Evolutionary conservation across 345 rosid genomes (phyloP), one percentile per base, ranked within the genome.

Genomic region (thale cress (Arabidopsis thaliana)): DNA sequence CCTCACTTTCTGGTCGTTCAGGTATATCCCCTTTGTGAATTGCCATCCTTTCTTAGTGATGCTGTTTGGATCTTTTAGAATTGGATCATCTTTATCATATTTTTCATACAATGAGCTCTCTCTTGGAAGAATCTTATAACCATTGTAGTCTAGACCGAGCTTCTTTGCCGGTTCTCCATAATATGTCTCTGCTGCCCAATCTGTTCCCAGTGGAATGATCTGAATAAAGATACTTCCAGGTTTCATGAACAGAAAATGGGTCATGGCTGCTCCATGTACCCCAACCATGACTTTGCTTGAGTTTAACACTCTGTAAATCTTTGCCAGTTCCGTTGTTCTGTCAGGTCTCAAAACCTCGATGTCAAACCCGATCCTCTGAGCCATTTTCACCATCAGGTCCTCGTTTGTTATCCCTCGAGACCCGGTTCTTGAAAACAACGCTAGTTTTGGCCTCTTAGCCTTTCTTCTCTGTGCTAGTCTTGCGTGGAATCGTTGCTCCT

Each of bases 241-340:
- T 74, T 59, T 89, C 91, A 89, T 82, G 78, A 89, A 91, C 8
- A 91, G 83, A 51, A 91, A 89, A 73, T 89, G 97, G 0, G 96
- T 89, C 97, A 91, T 89, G 48, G 97, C 97, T 36, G 97, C 97
- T 60, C 97, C 96, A 51, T 91, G 97, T 48, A 89, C 97, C 9
- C 96, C 96, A 28, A 88, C 78, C 93, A 91, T 85, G 20, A 91
- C 93, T 16, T 80, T 85, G 59, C 96, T 91, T 36, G 97, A 85
- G 77, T 89, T 89, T 13, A 89, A 79, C 25, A 69, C 84, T 32
- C 73, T 58, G 58, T 89, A 91, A 32, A 88, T 86, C 87, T 75
- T 89, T 42, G 95, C 93, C 53, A 91, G 67, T 42, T 91, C 97
- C 4, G 90, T 84, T 4, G 83, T 86, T 67, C 41, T 52, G 20